Base-by-base conservation (phyloP, 441 rosid species). In the Manihot esculenta region DNA sequence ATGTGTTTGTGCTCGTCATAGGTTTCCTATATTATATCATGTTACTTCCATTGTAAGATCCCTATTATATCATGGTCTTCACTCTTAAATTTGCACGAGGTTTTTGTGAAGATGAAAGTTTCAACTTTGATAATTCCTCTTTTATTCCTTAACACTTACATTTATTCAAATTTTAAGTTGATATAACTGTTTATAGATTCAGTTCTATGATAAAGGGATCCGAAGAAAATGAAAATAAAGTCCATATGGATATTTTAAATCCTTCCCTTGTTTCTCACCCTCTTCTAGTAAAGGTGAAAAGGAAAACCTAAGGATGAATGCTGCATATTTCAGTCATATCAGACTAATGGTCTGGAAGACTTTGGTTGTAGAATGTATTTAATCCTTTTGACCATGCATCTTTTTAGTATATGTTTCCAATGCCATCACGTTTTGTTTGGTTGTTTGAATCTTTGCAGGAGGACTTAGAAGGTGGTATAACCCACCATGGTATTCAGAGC, bases 391-490 rank as follows among this genome's bases (percentile, higher is more conserved):
- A 65, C 14, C 18, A 33, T 4, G 3, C 3, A 13, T n/a, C 2
- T 24, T 47, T 53, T 70, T 47, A 44, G 49, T 45, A 65, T 70
- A 66, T 63, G 72, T 62, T 47, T 60, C 26, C 21, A 23, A 63
- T 12, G 58, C 62, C 41, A 30, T 35, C 15, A 44, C 44, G 27
- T 59, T 68, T 38, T 21, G 18, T 66, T n/a, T 45, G 49, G 62
- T 66, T 68, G 30, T 73, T 42, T 56, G 65, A 26, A 64, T 74
- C 63, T 73, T 71, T 80, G 80, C 85, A 94, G 99, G 94, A 74
- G 91, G 72, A 24, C 88, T 93, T 67, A 87, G 91, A 80, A 88
- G 97, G 71, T 95, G 99, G 99, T 93, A 88, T 76, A 91, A 93
- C 81, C 93, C 99, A 30, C 77, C 88, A 35, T 95, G 99, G 98